Percentiles rank a stretch among this genome's conserved stretches.
Evolutionary conservation across 441 rosid genomes (phyloP).

Genomic region (Adansonia gregorii): DNA sequence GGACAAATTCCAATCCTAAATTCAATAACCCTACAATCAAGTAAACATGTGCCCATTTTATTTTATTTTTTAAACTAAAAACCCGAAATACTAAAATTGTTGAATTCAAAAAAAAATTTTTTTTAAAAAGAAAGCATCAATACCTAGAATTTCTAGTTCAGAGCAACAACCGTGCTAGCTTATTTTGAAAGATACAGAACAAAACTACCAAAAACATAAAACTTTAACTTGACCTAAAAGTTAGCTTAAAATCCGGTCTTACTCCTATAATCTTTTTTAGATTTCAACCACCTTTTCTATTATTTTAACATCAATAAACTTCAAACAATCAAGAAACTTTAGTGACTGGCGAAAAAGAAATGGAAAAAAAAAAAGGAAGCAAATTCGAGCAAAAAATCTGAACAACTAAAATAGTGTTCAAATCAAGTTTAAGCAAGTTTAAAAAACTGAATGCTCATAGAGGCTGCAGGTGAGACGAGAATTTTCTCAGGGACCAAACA

Average conservation of each 20-base stretch:
- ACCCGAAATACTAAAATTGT: constrained; percentile 11
- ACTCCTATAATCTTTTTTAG: neutral
- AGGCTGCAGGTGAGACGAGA: neutral
- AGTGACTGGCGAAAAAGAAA: constrained; percentile 15
- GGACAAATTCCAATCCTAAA: constrained; percentile 20
- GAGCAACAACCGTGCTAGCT: constrained; percentile 23
- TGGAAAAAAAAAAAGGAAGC: neutral
- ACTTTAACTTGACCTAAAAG: constrained; percentile 17
- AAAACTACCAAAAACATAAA: constrained; percentile 25
- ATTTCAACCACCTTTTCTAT: constrained; percentile 16
- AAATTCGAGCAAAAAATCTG: neutral
- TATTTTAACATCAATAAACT: neutral
- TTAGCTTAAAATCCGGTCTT: constrained; percentile 11
- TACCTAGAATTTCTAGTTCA: constrained; percentile 1
- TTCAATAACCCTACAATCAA: constrained; percentile 24
- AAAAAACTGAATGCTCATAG: neutral
- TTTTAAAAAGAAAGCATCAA: neutral
- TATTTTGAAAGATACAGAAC: constrained; percentile 29
- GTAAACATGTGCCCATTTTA: constrained; percentile 26
- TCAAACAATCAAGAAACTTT: neutral
- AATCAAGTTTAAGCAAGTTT: constrained; percentile 9
- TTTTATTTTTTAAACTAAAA: constrained; percentile 21
- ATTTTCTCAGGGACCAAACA: neutral
- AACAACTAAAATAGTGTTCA: constrained; percentile 9
- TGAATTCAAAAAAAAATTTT: neutral